phyloP scores from a whole-genome alignment of 768 basidiomycete genomes.

The Gyrodon lividus region DNA sequence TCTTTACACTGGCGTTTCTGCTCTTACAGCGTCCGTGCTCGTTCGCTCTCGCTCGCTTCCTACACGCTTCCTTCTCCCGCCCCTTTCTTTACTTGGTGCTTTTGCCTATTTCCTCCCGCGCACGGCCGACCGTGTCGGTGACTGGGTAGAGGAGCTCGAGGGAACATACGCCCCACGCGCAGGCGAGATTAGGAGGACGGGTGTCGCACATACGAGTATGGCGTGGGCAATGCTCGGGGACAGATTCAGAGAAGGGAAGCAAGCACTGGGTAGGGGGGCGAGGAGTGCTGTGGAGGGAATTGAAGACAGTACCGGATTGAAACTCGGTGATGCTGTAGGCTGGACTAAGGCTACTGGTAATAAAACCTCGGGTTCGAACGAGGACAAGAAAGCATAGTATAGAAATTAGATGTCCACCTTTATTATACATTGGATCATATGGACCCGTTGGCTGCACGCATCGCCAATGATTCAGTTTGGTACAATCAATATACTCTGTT shows the following conservation, averaged over 20 bases:
- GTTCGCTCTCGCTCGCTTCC: constrained; percentile 74
- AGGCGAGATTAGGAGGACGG: constrained; percentile 65
- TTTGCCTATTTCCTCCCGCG: constrained; percentile 85
- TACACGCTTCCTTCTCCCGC: constrained; percentile 72
- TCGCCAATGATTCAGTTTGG: too few species aligned
- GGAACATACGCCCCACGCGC: constrained; percentile 64
- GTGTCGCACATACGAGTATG: constrained; percentile 60
- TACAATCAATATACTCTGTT: too few species aligned
- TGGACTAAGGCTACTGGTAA: constrained; percentile 29
- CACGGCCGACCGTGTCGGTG: constrained; percentile 66
- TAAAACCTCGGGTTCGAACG: constrained; percentile 15
- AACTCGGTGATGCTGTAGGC: constrained; percentile 59
- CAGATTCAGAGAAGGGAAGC: constrained; percentile 45
- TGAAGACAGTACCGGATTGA: constrained; percentile 73
- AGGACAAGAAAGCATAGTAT: constrained; percentile 14
- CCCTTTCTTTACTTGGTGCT: constrained; percentile 66
- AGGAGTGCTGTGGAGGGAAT: constrained; percentile 49
- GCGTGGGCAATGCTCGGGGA: constrained; percentile 57
- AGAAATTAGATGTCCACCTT: not conserved
- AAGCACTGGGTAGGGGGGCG: constrained; percentile 44
- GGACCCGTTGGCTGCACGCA: too few species aligned
- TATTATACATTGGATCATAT: not conserved
- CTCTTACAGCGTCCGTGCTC: constrained; percentile 85
- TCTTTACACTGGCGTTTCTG: constrained; percentile 86
- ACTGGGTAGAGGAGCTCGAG: constrained; percentile 69